Evolutionary conservation across 2,329 filamentous ascomycete genomes (phyloP).

Genomic region (Colletotrichum chrysophilum): DNA sequence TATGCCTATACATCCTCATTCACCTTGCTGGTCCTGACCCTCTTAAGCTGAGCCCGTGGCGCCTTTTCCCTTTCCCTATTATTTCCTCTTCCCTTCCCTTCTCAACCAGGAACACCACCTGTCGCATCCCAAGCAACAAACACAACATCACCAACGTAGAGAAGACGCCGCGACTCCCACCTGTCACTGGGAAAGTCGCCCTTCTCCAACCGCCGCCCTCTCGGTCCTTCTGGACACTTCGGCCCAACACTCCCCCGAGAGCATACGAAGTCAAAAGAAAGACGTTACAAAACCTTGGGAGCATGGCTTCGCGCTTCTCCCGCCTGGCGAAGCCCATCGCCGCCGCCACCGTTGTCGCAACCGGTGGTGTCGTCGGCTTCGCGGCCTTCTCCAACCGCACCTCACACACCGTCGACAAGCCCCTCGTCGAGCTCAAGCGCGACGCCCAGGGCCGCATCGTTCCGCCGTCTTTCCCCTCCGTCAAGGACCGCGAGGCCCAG

Average conservation of each 20-base stretch:
- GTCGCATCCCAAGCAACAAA: not conserved
- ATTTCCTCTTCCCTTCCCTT: not conserved
- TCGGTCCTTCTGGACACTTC: not conserved
- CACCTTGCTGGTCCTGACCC: conserved; percentile 1
- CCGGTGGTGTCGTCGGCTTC: conserved; percentile 35
- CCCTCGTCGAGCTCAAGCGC: conserved; percentile 38
- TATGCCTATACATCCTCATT: not conserved
- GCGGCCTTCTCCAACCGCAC: conserved; percentile 29
- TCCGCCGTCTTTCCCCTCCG: conserved; percentile 39
- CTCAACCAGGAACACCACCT: not conserved
- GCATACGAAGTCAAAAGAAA: not conserved
- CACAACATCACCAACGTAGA: not conserved
- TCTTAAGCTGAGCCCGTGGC: not conserved
- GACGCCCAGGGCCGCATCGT: conserved; percentile 41
- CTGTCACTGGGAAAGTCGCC: not conserved
- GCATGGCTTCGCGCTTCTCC: conserved; percentile 40
- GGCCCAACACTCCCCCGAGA: not conserved
- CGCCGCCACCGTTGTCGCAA: conserved; percentile 28
- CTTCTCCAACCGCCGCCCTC: not conserved
- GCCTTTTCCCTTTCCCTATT: not conserved
- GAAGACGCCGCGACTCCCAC: not conserved
- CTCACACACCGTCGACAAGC: conserved; percentile 34
- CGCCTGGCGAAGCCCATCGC: conserved; percentile 39
- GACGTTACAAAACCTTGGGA: not conserved
- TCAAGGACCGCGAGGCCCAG: conserved; percentile 41